A percentile compares a stretch with the other conserved stretches of the same genome.
Conservation (phyloP, 371 early-diverging fungal species). For the Mortierella sp. region DNA sequence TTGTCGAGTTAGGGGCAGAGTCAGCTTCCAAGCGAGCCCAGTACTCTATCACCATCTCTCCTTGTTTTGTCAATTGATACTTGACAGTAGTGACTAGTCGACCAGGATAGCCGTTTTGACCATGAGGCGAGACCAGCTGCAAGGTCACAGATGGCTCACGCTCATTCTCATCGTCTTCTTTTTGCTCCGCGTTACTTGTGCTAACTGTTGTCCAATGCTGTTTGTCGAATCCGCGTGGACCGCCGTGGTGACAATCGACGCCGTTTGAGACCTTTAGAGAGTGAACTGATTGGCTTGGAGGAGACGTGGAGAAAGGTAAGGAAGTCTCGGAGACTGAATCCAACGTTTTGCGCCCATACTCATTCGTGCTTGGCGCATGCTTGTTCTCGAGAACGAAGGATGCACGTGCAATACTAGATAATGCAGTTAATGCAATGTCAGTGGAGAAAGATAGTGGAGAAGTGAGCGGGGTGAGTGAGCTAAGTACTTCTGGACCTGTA, state of each 20-base stretch:
- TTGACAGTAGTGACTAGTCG: constrained; percentile 31
- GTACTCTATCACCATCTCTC: constrained; percentile 30
- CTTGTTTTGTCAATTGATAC: constrained; percentile 18
- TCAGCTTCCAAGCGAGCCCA: constrained; percentile 26
- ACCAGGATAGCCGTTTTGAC: constrained; percentile 46
- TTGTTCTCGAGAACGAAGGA: constrained; percentile 28
- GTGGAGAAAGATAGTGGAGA: too few relatives aligned
- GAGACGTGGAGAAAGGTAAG: background rate
- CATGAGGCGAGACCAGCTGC: constrained; percentile 33
- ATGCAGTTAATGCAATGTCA: background rate
- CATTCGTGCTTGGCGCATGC: background rate
- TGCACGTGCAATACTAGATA: constrained; percentile 36
- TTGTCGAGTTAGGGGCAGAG: too few relatives aligned
- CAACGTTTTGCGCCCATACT: background rate
- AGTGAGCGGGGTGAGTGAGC: too few relatives aligned
- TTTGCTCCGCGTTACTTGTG: constrained; percentile 1
- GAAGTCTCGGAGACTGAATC: background rate
- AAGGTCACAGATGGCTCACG: constrained; percentile 13
- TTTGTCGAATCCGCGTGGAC: constrained; percentile 42
- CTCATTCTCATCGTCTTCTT: background rate
- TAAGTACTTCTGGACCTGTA: background rate
- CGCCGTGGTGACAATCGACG: constrained; percentile 50
- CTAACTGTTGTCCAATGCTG: constrained; percentile 40
- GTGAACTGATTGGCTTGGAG: constrained; percentile 3
- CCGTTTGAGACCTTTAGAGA: constrained; percentile 41